phyloP scores from a whole-genome alignment of 345 rosid species.

The Rhodomyrtus tomentosa region DNA sequence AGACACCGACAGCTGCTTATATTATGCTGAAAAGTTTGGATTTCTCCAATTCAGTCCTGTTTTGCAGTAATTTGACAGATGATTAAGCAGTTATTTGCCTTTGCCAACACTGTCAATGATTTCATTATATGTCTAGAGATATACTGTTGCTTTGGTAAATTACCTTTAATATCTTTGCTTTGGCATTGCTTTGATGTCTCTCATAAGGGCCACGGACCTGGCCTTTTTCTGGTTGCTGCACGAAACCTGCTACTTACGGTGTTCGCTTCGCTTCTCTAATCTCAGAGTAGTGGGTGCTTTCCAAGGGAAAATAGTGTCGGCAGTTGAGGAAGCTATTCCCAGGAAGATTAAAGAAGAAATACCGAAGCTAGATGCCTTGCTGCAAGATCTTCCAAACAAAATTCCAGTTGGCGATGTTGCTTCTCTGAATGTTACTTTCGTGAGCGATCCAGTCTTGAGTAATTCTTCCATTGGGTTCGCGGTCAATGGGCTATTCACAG shows the following conservation, averaged over 20 bases:
- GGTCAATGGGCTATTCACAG: constrained; percentile 40
- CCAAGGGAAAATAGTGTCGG: constrained; percentile 33
- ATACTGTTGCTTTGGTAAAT: not conserved
- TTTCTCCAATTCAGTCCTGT: not conserved
- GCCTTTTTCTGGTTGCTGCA: not conserved
- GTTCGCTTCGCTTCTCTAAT: not conserved
- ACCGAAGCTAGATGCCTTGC: constrained; percentile 34
- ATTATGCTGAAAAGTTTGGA: not conserved
- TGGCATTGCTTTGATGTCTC: not conserved
- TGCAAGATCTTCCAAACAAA: constrained; percentile 61
- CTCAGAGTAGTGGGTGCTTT: constrained; percentile 57
- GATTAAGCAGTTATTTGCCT: not conserved
- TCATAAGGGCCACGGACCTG: not conserved
- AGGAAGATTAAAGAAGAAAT: constrained; percentile 43
- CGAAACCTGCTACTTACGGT: not conserved
- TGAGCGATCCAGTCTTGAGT: constrained; percentile 29
- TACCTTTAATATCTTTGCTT: not conserved
- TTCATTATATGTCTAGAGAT: not conserved
- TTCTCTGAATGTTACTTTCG: constrained; percentile 52
- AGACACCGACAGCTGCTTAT: not conserved
- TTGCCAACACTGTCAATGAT: not conserved
- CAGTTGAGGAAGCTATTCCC: constrained; percentile 39
- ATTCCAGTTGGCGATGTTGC: constrained; percentile 30
- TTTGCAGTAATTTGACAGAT: not conserved
- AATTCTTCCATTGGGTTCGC: constrained; percentile 39